Evolutionary conservation across 305 asterid genomes (phyloP).

Genomic region (Fraxinus velutina): DNA sequence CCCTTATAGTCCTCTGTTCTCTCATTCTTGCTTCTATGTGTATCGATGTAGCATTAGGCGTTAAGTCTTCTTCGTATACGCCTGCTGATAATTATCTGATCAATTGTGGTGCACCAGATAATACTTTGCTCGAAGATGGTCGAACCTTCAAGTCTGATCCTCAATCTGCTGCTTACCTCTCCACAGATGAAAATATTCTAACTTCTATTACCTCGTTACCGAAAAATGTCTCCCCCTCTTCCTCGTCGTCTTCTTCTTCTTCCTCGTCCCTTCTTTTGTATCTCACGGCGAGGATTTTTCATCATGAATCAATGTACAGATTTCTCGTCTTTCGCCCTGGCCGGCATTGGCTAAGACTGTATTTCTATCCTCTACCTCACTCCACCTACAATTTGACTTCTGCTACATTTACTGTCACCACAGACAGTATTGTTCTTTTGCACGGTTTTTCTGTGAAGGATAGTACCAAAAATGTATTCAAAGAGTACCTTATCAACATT

Average conservation of each 20-base stretch:
- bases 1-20: neutral
- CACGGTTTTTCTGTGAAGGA: slow-evolving; percentile 70
- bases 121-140: slow-evolving; percentile 61
- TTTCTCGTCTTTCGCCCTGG: slow-evolving; percentile 61
- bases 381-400: slow-evolving; percentile 54
- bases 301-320: slow-evolving; percentile 59
- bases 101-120: slow-evolving; percentile 64
- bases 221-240: slow-evolving; percentile 25
- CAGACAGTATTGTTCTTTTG: slow-evolving; percentile 53
- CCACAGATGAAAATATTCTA: slow-evolving; percentile 67
- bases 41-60: slow-evolving; percentile 22
- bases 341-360: slow-evolving; percentile 63
- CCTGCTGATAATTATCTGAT: slow-evolving; percentile 73
- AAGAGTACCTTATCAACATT: slow-evolving; percentile 73
- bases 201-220: slow-evolving; percentile 45
- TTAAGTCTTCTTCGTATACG: slow-evolving; percentile 35
- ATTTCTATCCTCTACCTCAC: slow-evolving; percentile 65
- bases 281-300: slow-evolving; percentile 62
- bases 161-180: slow-evolving; percentile 67
- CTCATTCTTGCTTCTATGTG: slow-evolving; percentile 26
- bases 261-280: slow-evolving; percentile 35
- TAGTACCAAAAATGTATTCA: slow-evolving; percentile 33
- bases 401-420: slow-evolving; percentile 57
- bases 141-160: slow-evolving; percentile 78
- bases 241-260: slow-evolving; percentile 24